Conservation (phyloP, 73 alveolate species). For the Paramecium primaurelia region DNA sequence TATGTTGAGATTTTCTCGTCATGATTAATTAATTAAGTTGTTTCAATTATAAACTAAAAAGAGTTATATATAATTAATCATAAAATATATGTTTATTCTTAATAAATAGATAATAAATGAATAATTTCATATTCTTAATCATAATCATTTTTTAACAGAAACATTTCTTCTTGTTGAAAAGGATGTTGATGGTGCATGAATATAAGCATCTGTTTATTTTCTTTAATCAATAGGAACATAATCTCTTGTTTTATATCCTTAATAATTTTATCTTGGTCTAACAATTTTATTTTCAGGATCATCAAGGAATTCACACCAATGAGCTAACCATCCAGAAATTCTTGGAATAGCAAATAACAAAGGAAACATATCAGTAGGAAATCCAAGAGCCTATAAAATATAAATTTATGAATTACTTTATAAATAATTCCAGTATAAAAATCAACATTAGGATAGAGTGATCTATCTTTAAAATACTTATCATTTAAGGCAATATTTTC, state of each 20-base stretch:
- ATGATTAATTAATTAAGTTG: not conserved
- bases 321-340: constrained; percentile 92
- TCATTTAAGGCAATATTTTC: constrained; percentile 86
- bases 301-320: constrained; percentile 84
- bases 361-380: constrained; percentile 91
- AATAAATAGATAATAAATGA: too few relatives aligned
- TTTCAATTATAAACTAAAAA: not conserved
- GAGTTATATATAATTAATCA: not conserved
- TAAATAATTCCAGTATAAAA: constrained; percentile 89
- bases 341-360: constrained; percentile 86
- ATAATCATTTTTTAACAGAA: not conserved
- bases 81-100: too few relatives aligned
- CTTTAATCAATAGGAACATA: constrained; percentile 72
- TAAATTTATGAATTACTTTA: not conserved
- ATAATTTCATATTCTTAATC: not conserved
- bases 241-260: constrained; percentile 73
- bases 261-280: constrained; percentile 86
- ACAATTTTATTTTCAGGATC: constrained; percentile 90
- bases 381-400: constrained; percentile 65
- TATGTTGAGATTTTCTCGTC: not conserved
- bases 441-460: constrained; percentile 90
- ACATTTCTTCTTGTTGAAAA: constrained; percentile 31
- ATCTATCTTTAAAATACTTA: constrained; percentile 76
- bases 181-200: constrained; percentile 36
- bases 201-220: constrained; percentile 30